Evolutionary conservation across 2,329 filamentous ascomycete genomes (phyloP), one percentile per base, ranked within the genome.

Genomic region (Neocatenulostroma microsporum): DNA sequence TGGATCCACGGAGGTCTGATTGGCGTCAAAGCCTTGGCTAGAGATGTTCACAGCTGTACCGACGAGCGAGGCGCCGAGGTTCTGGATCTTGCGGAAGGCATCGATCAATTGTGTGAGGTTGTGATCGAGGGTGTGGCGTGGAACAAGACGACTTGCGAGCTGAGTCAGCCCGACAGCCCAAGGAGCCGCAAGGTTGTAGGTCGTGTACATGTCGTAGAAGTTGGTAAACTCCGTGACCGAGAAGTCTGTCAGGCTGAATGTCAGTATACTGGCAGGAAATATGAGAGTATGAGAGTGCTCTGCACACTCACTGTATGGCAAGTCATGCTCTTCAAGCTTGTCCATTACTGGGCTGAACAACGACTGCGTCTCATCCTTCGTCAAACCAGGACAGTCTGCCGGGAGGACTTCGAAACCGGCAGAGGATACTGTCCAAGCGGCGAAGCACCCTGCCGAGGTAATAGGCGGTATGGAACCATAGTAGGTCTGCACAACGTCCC

Each of bases 361-460:
- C 2, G 48, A 40, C 37, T 58, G 53, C 10, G 59, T 12, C 4
- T 41, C 11, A 12, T 17, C 12, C 24, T 39, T n/a, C 6, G 41
- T 29, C 21, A 38, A 19, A 18, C n/a, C 11, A 29, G 7, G 30
- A 11, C n/a, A 19, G 15, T 13, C 3, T 17, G 6, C 25, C 21
- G 14, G 21, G 18, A 41, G 30, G 21, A 44, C 30, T 8, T 38
- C 25, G 10, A 37, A 44, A 41, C 21, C 34, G n/a, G 18, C 41
- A 44, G 8, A 34, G 37, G 5, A 26, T 29, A 10, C 30, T 38
- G 27, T 41, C 31, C n/a, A 27, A 38, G 20, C 36, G 33, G 12
- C 55, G 47, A 1, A 54, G 43, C 14, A 44, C 37, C 34, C 55
- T 60, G 40, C 49, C 23, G 15, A 46, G 31, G 34, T 57, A 61